phyloP scores from a whole-genome alignment of 495 filamentous ascomycete species.

The Neurospora sp. region DNA sequence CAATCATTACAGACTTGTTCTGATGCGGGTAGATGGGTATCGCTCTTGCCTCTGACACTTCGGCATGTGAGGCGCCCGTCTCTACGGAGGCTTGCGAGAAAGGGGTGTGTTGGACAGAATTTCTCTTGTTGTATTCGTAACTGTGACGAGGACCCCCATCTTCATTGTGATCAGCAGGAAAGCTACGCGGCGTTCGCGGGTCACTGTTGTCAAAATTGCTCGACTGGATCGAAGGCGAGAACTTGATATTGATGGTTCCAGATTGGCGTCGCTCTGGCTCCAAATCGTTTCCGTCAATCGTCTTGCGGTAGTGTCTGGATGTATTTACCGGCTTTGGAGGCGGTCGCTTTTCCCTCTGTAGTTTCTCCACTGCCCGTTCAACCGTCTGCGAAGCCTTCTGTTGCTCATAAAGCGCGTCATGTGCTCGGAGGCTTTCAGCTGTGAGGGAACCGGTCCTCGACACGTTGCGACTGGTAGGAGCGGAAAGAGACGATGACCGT shows the following conservation, averaged over 20 bases:
- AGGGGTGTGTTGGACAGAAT: constrained; percentile 43
- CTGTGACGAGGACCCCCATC: constrained; percentile 15
- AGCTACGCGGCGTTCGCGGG: background rate
- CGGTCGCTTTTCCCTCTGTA: constrained; percentile 11
- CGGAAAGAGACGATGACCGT: constrained; percentile 58
- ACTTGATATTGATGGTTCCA: constrained; percentile 8
- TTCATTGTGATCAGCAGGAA: constrained; percentile 30
- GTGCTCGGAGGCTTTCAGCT: constrained; percentile 52
- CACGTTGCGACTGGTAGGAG: constrained; percentile 56
- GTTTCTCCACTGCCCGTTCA: constrained; percentile 17
- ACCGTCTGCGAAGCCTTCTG: constrained; percentile 21
- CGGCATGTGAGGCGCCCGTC: constrained; percentile 42
- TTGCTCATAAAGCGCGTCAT: constrained; percentile 34
- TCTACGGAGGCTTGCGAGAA: constrained; percentile 51
- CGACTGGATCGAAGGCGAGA: constrained; percentile 20
- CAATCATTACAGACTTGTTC: constrained; percentile 69
- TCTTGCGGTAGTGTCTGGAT: background rate
- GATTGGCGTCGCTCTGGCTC: constrained; percentile 13
- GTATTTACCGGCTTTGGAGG: background rate
- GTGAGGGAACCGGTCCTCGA: constrained; percentile 58
- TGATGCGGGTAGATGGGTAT: constrained; percentile 80
- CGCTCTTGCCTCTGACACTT: constrained; percentile 68
- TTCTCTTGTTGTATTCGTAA: constrained; percentile 20
- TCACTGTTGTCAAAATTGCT: constrained; percentile 8
- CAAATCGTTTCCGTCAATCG: background rate